A percentile compares a stretch with the other conserved stretches of the same genome.
These are phyloP conservation scores for Botrytis cinerea DNA, from an alignment of 2,329 filamentous ascomycete genomes.

Conservation along the genomic window DNA sequence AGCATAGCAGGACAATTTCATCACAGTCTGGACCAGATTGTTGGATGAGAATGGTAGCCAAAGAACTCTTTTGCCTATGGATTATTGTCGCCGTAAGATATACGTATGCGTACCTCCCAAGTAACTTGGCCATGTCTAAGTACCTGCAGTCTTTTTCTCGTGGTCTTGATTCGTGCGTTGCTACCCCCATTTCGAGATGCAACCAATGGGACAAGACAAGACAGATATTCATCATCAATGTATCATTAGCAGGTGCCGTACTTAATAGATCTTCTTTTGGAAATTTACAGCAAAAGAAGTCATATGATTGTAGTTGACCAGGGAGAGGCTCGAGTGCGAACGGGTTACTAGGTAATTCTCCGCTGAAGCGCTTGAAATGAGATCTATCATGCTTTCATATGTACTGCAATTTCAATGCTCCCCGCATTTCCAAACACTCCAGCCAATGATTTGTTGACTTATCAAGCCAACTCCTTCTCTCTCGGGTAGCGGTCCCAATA, in stretches of 20 bases:
- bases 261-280: not conserved
- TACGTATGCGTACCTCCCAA: not conserved
- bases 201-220: not conserved
- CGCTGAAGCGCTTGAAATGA: slow-evolving; percentile 33
- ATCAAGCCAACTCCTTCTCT: not conserved
- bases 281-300: not conserved
- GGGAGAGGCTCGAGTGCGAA: slow-evolving; percentile 32
- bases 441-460: not conserved
- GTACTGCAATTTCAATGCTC: slow-evolving; percentile 16
- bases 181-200: not conserved
- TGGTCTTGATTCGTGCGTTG: not conserved
- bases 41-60: slow-evolving; percentile 28
- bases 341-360: slow-evolving; percentile 32
- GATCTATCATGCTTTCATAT: slow-evolving; percentile 30
- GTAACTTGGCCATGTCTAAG: not conserved
- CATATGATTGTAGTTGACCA: slow-evolving; percentile 25
- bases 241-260: not conserved
- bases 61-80: not conserved
- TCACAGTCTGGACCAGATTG: slow-evolving; percentile 29
- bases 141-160: not conserved
- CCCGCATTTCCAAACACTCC: slow-evolving; percentile 11
- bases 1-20: not conserved
- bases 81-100: not conserved
- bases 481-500: not conserved
- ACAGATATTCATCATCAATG: not conserved